Conservation (phyloP, 2,329 filamentous ascomycete species). For the Graphiopsis chlorocephala region DNA sequence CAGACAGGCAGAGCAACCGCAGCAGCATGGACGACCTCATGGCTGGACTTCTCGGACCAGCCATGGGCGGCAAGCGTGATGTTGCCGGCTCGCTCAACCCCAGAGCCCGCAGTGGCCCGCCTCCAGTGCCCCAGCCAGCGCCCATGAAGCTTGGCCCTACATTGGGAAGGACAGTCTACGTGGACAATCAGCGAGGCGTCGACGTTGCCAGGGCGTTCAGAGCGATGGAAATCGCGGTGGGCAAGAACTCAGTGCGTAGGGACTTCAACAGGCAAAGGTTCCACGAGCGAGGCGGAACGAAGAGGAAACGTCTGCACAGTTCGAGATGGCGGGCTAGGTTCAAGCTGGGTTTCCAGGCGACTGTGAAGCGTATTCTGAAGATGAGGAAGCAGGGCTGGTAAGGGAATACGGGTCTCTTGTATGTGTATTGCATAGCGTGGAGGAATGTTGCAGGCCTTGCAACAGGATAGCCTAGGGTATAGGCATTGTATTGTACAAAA, state of each 20-base stretch:
- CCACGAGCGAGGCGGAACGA: constrained; percentile 72
- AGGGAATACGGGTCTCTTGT: not conserved
- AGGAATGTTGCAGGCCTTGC: not conserved
- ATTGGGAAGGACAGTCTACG: constrained; percentile 41
- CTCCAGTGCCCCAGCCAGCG: constrained; percentile 16
- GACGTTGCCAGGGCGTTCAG: constrained; percentile 50
- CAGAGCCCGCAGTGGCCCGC: constrained; percentile 5
- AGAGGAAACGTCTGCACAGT: constrained; percentile 70
- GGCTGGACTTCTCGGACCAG: not conserved
- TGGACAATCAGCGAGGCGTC: constrained; percentile 35
- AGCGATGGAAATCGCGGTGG: constrained; percentile 43
- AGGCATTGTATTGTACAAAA: constrained; percentile 8
- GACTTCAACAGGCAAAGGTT: constrained; percentile 62
- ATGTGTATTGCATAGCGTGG: constrained; percentile 16
- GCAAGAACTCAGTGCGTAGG: constrained; percentile 56
- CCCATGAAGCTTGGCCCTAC: constrained; percentile 38
- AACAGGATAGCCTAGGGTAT: constrained; percentile 11
- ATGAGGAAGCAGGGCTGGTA: constrained; percentile 79
- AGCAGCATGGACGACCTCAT: constrained; percentile 23
- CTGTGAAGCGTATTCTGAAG: constrained; percentile 63
- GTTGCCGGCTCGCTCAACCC: constrained; percentile 18
- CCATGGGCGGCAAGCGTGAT: not conserved
- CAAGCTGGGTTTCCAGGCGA: constrained; percentile 64
- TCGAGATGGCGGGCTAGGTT: constrained; percentile 70
- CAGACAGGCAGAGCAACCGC: not conserved